A percentile compares a stretch with the other conserved stretches of the same genome.
Conservation (phyloP, 495 filamentous ascomycete species). For the Sordaria brevicollis region DNA sequence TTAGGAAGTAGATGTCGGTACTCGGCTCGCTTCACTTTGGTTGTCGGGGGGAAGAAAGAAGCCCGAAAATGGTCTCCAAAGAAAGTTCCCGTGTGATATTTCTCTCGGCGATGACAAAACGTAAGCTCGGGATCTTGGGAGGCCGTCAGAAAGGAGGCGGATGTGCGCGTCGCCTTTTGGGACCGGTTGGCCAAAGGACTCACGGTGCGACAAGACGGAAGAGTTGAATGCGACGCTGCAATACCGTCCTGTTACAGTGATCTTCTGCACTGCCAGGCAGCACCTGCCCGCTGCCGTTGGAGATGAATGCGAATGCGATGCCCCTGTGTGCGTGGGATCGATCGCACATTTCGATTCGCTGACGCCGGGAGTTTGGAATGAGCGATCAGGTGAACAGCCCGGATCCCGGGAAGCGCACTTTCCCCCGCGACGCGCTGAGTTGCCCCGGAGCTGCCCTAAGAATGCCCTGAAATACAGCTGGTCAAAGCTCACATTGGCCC, state of each 20-base stretch:
- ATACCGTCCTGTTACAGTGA: background rate
- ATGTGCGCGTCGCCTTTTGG: background rate
- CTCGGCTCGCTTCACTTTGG: background rate
- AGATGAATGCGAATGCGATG: background rate
- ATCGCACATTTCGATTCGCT: background rate
- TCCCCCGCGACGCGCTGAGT: background rate
- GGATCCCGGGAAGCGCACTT: background rate
- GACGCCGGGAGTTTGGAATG: background rate
- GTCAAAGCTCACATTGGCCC: background rate
- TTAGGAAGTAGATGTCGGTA: background rate
- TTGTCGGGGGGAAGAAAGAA: background rate
- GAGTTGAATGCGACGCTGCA: background rate
- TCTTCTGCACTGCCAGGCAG: background rate
- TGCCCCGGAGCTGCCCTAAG: background rate
- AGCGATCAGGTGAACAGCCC: background rate
- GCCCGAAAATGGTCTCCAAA: background rate
- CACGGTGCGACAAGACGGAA: background rate
- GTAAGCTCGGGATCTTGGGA: background rate
- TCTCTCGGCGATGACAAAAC: background rate
- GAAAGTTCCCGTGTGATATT: background rate
- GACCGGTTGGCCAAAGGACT: background rate
- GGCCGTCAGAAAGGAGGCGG: background rate
- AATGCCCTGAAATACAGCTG: background rate
- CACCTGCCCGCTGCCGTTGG: background rate
- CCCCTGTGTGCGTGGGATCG: background rate